phyloP scores from a whole-genome alignment of 1,284 basidiomycete genomes.

The Ceratobasidium sp. region DNA sequence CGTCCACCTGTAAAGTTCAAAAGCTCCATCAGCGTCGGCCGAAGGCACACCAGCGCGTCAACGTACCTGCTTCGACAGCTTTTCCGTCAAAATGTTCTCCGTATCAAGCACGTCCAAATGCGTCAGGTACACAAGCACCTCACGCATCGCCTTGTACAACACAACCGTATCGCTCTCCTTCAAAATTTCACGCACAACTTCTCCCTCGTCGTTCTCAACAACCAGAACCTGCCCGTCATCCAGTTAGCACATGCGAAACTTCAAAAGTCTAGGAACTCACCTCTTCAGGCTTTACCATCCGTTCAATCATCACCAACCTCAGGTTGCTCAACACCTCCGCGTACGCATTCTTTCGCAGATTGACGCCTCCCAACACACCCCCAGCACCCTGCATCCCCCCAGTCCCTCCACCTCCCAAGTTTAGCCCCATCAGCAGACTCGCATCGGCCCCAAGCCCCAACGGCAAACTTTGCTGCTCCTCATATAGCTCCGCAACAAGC shows the following conservation, averaged over 20 bases:
- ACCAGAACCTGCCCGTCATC: conserved; percentile 79
- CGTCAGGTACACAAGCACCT: conserved; percentile 95
- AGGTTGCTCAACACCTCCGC: conserved; percentile 95
- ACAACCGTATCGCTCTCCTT: conserved; percentile 99
- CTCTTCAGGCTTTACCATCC: conserved; percentile 99
- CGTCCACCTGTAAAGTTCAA: conserved; percentile 71
- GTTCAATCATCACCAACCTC: conserved; percentile 95
- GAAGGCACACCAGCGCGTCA: conserved; percentile 6
- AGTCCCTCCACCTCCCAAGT: conserved; percentile 73
- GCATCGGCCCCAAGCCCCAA: conserved; percentile 72
- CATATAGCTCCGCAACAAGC: conserved; percentile 98
- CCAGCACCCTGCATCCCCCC: conserved; percentile 56
- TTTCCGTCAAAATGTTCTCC: conserved; percentile 96
- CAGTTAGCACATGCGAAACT: conserved; percentile 18
- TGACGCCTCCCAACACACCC: conserved; percentile 78
- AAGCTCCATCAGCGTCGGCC: not conserved
- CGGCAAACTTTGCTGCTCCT: conserved; percentile 93
- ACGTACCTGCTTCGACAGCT: conserved; percentile 86
- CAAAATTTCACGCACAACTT: conserved; percentile 99
- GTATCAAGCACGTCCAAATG: conserved; percentile 97
- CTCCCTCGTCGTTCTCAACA: conserved; percentile 99
- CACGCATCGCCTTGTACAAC: conserved; percentile 98
- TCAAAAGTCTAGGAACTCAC: conserved; percentile 59
- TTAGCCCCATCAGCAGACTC: conserved; percentile 92
- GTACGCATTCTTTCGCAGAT: conserved; percentile 93